These are phyloP conservation scores for Pestalotiopsis sp. DNA, from an alignment of 2,329 filamentous ascomycete species.

Conservation along the genomic window DNA sequence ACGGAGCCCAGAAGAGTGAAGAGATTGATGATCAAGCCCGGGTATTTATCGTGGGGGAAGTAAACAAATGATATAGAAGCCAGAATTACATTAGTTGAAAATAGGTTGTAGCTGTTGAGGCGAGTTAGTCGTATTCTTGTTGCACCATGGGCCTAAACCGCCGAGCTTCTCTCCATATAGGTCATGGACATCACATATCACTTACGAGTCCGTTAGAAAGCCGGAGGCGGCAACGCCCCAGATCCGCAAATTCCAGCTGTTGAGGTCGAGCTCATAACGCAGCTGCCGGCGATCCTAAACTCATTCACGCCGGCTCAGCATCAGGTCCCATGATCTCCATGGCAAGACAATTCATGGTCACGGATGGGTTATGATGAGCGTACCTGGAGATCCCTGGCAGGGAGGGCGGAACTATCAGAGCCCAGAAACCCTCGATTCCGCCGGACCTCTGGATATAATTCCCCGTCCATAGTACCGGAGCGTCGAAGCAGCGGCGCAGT, in stretches of 20 bases:
- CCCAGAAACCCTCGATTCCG: constrained; percentile 55
- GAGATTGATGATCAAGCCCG: constrained; percentile 45
- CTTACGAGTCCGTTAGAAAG: constrained; percentile 56
- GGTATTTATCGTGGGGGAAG: constrained; percentile 48
- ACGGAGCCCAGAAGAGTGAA: constrained; percentile 56
- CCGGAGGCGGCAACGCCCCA: constrained; percentile 59
- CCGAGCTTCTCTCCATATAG: background rate
- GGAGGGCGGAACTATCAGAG: constrained; percentile 51
- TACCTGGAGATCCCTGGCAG: constrained; percentile 52
- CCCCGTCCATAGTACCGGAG: constrained; percentile 21
- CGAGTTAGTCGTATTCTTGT: background rate
- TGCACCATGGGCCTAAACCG: background rate
- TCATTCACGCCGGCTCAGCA: background rate
- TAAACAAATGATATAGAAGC: constrained; percentile 56
- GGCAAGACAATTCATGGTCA: background rate
- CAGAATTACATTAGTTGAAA: constrained; percentile 58
- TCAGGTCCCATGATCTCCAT: background rate
- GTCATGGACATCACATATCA: constrained; percentile 16
- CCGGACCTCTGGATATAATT: constrained; percentile 35
- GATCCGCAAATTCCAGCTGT: constrained; percentile 57
- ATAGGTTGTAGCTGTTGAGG: constrained; percentile 50
- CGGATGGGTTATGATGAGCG: constrained; percentile 18
- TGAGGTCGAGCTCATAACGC: constrained; percentile 56
- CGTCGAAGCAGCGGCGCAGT: constrained; percentile 4
- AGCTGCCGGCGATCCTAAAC: constrained; percentile 52